Evolutionary conservation across 805 yeast species (phyloP), one percentile per base, ranked within the genome.

Genomic region (Candida maesae): DNA sequence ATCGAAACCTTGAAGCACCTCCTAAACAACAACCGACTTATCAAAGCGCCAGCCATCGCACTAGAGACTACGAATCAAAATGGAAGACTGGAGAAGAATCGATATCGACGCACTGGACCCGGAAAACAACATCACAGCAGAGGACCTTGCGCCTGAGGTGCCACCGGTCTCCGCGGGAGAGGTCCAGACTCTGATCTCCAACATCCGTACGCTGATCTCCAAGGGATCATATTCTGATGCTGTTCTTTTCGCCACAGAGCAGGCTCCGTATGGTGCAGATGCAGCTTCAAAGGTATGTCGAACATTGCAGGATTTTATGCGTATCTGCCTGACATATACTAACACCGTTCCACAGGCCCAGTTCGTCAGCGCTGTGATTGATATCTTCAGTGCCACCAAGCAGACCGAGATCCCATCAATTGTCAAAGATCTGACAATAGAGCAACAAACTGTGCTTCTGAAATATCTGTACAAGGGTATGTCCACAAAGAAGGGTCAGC

Each of bases 51-150:
- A 12, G 12, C n/a, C 28, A 12, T 8, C 7, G 24, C 24, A 8
- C 7, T 21, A 8, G 29, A 32, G 27, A 25, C 24, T 6, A 14
- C 13, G 9, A 21, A 10, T 2, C 33, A 28, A 44, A 35, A 76
- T 78, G 78, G 81, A 76, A 46, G 89, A 83, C 59, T 85, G 95
- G 95, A 84, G 99, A 76, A 80, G 93, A 74, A 87, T 91, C 53
- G 96, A 93, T 62, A 81, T 93, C 39, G 98, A 93, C 64, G 85
- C 88, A 14, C 80, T 79, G 50, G 96, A 90, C 58, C 85, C 95
- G 4, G 96, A 90, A 35, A 76, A 74, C 52, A 68, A 67, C 14
- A 63, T 85, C 47, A 71, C 81, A 24, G 71, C 72, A 33, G 78
- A 74, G 50, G 91, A 85, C 38, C 71, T 86, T 54, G 64, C 74